phyloP scores from a whole-genome alignment of 441 rosid genomes.

The Arabidopsis hybrid region DNA sequence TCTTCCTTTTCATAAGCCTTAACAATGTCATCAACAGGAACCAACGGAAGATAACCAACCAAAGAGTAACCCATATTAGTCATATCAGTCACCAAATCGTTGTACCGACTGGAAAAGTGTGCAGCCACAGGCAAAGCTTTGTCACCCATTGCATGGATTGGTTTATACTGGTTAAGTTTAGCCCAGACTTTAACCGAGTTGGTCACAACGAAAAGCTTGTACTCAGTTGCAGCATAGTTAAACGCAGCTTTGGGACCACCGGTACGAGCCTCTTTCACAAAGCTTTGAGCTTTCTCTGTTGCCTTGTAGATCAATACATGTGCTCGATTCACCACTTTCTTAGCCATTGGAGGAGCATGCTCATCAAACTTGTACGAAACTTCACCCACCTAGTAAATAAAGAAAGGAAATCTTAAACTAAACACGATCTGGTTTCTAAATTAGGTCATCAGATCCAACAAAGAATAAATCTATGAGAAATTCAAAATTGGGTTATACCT shows the following conservation, averaged over 20 bases:
- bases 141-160: slow-evolving; percentile 57
- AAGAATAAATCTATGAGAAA: not conserved
- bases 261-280: slow-evolving; percentile 58
- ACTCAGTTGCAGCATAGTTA: slow-evolving; percentile 57
- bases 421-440: not conserved
- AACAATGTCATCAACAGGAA: slow-evolving; percentile 73
- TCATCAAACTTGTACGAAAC: slow-evolving; percentile 62
- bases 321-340: slow-evolving; percentile 56
- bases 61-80: slow-evolving; percentile 62
- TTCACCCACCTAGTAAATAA: slow-evolving; percentile 61
- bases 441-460: slow-evolving; percentile 3
- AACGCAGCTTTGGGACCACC: slow-evolving; percentile 75
- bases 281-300: slow-evolving; percentile 54
- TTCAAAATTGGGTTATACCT: slow-evolving; percentile 50
- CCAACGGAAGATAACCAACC: slow-evolving; percentile 62
- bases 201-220: slow-evolving; percentile 54
- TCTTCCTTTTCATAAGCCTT: slow-evolving; percentile 60
- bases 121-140: slow-evolving; percentile 68
- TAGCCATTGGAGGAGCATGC: slow-evolving; percentile 77
- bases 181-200: slow-evolving; percentile 64
- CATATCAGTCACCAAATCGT: slow-evolving; percentile 53
- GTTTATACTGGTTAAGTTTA: slow-evolving; percentile 56
- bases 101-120: slow-evolving; percentile 59
- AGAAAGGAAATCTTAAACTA: not conserved
- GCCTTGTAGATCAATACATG: slow-evolving; percentile 49